Evolutionary conservation across 2,329 filamentous ascomycete genomes (phyloP), one percentile per base, ranked within the genome.

Genomic region (Fusarium xylarioides): DNA sequence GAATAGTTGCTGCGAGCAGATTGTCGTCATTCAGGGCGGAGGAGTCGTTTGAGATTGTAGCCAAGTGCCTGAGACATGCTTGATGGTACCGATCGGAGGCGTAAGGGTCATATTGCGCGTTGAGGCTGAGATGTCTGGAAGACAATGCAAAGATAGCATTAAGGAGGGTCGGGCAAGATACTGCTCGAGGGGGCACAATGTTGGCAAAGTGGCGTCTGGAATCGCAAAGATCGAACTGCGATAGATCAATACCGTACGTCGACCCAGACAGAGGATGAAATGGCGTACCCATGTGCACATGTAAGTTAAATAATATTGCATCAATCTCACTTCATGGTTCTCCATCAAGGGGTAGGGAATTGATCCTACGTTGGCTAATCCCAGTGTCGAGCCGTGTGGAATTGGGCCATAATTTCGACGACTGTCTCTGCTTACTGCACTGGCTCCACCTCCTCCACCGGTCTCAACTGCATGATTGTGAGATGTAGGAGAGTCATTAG

Each of bases 61-160:
- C 86, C 10, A 88, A 81, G 57, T 85, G 79, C 23, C 83, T 84
- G 23, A 90, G 81, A 68, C 88, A 90, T 61, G 86, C 82, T 54
- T 87, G 82, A 64, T 89, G 86, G 67, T 90, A 90, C 21, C 82
- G 80, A 53, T 88, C 85, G 6, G 86, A 86, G 7, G 86, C 83
- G 19, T 86, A 82, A 78, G 80, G 58, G 71, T 89, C 85, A 71
- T 86, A 88, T 37, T 87, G 82, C 5, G 66, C 66, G 46, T 67
- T 66, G 23, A 76, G 65, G 52, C 85, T 87, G 42, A 90, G 78
- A 74, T 90, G 88, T 42, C 87, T 82, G 6, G 88, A 86, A 0
- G 88, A 85, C 8, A 90, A 81, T 4, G 88, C 88, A 46, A 89
- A 84, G 32, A 90, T 88, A 28, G 88, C 88, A 61, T 89, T 88